These are phyloP conservation scores for Peziza echinospora DNA, from an alignment of 495 filamentous ascomycete species.

Conservation along the genomic window DNA sequence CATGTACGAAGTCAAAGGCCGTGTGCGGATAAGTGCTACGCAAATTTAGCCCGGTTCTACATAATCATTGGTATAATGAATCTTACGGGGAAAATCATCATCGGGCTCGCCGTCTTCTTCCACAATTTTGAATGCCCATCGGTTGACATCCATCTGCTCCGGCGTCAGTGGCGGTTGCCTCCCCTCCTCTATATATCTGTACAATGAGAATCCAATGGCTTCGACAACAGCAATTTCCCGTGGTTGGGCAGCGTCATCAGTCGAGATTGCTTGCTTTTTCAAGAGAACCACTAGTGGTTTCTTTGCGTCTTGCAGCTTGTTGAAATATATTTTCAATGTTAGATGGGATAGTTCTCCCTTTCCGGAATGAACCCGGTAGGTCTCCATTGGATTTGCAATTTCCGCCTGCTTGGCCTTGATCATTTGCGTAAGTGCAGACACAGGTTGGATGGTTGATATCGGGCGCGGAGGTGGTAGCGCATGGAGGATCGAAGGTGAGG, in stretches of 20 bases:
- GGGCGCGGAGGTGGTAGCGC: conserved; percentile 83
- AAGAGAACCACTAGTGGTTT: conserved; percentile 32
- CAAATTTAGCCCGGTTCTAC: background rate
- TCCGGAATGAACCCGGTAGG: conserved; percentile 67
- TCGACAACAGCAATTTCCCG: conserved; percentile 65
- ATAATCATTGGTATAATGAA: background rate
- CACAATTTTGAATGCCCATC: conserved; percentile 84
- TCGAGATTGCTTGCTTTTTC: conserved; percentile 33
- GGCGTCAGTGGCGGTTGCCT: conserved; percentile 45
- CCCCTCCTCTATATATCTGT: conserved; percentile 66
- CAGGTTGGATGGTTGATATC: conserved; percentile 57
- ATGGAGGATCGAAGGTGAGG: conserved; percentile 37
- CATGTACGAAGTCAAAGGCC: conserved; percentile 64
- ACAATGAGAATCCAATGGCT: conserved; percentile 72
- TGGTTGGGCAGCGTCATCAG: conserved; percentile 25
- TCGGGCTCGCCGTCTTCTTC: conserved; percentile 80
- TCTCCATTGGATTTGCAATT: conserved; percentile 61
- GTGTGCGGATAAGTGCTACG: conserved; percentile 44
- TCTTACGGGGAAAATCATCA: conserved; percentile 57
- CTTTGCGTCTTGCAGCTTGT: conserved; percentile 26
- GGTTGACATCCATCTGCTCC: conserved; percentile 62
- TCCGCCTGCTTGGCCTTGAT: conserved; percentile 63
- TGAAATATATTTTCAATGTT: conserved; percentile 67
- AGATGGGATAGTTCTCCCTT: conserved; percentile 66
- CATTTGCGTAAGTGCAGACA: conserved; percentile 30